phyloP scores from a whole-genome alignment of 495 filamentous ascomycete species.

The Annulohypoxylon nitens region DNA sequence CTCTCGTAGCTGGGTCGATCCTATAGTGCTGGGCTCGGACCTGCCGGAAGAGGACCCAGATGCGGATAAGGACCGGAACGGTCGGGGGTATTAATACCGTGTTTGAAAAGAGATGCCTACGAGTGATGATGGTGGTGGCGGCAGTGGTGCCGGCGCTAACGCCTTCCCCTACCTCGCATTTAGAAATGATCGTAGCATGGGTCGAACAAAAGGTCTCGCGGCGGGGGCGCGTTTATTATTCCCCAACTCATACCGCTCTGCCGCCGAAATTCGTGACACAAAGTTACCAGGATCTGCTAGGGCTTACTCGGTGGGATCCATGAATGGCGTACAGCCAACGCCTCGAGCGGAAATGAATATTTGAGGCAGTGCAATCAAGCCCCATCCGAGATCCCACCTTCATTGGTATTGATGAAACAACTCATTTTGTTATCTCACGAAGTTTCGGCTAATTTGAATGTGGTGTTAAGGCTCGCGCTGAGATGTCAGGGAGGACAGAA shows the following conservation, averaged over 20 bases:
- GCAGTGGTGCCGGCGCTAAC: not conserved
- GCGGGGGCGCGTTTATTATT: conserved; percentile 8
- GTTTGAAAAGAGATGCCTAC: not conserved
- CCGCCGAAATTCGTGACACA: conserved; percentile 9
- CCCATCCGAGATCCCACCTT: conserved; percentile 20
- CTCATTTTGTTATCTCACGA: conserved; percentile 17
- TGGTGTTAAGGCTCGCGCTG: not conserved
- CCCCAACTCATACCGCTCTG: conserved; percentile 21
- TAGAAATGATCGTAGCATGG: not conserved
- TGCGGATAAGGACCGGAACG: conserved; percentile 14
- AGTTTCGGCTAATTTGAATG: conserved; percentile 1
- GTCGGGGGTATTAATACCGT: conserved; percentile 27
- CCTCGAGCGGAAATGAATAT: conserved; percentile 35
- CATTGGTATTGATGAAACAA: conserved; percentile 34
- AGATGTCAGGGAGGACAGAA: not conserved
- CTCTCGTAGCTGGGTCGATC: conserved; percentile 47
- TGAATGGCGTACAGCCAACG: not conserved
- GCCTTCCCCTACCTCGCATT: not conserved
- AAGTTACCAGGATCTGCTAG: conserved; percentile 8
- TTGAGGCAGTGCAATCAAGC: conserved; percentile 35
- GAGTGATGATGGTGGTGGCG: not conserved
- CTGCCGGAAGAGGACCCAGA: conserved; percentile 47
- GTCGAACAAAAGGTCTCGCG: conserved; percentile 12
- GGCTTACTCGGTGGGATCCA: conserved; percentile 3
- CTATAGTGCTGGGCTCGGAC: conserved; percentile 45